Base-by-base conservation (phyloP, 495 filamentous ascomycete genomes). In the Lichenothelia convexa region DNA sequence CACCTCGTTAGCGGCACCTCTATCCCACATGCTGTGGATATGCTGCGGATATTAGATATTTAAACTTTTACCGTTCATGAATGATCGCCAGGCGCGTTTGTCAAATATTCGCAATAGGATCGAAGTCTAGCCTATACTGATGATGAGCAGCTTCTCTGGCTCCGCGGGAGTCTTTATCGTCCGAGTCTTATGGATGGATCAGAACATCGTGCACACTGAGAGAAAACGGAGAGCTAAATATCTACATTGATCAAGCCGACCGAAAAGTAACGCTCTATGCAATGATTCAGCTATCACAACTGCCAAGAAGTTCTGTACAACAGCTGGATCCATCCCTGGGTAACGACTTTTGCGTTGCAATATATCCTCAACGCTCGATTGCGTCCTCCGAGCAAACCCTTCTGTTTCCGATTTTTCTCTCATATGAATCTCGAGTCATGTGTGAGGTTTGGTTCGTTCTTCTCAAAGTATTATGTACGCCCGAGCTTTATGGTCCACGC, bases 361-460 rank as follows among this genome's bases (percentile, higher is more conserved):
- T 99, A 18, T 94, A 73, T 59, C 83, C 67, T 3, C 79, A 78
- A 64, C 87, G 71, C 70, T 80, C 71, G 40, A 77, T 55, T 44
- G 66, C 73, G 5, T 69, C 75, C 5, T 72, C 66, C 4, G 61
- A 70, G 36, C 54, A 81, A 22, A 72, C 70, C 20, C 65, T 80
- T 26, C 62, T 76, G 36, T 64, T 73, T 16, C 80, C 81, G 12
- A 68, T 85, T 4, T 95, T 93, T 55, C 68, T 99, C 18, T 73
- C 79, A 12, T 56, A 95, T 12, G 91, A 95, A 44, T 84, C 73
- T 15, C 68, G 91, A 15, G 77, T 93, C 1, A 60, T 89, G 5
- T 93, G 89, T 49, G 89, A 99, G 48, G 91, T 93, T 9, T 95
- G 89, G 91, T 86, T 93, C 50, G 89, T 93, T 5, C 65, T 99